phyloP scores from a whole-genome alignment of 1,284 basidiomycete genomes.

The Pseudozyma sp. region DNA sequence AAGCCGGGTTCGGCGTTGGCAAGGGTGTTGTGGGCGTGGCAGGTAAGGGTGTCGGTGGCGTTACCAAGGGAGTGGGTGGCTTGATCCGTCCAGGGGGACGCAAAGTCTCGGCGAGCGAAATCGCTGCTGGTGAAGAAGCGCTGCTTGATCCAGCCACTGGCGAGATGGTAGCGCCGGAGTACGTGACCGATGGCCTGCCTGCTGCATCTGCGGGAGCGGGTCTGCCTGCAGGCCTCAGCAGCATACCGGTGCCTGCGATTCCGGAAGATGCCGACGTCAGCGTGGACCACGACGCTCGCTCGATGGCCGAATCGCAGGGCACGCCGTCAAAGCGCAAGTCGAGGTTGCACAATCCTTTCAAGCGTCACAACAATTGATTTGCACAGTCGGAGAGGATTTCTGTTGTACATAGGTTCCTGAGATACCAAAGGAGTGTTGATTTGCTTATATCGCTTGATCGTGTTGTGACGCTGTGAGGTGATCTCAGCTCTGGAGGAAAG shows the following conservation, averaged over 20 bases:
- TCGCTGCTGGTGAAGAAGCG: conserved; percentile 18
- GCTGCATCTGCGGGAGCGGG: conserved; percentile 13
- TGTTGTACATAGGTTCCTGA: no score
- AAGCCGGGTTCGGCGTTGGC: conserved; percentile 74
- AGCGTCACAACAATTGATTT: conserved; percentile 42
- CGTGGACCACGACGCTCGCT: conserved; percentile 32
- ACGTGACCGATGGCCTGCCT: conserved; percentile 28
- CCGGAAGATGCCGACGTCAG: conserved; percentile 24
- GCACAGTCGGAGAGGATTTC: no score
- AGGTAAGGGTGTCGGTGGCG: conserved; percentile 62
- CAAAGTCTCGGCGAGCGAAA: conserved; percentile 20
- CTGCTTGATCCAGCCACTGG: conserved; percentile 32
- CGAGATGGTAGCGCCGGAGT: conserved; percentile 19
- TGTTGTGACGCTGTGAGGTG: no score
- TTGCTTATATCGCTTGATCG: no score
- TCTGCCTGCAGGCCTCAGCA: conserved; percentile 9
- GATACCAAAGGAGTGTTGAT: no score
- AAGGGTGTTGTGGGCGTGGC: conserved; percentile 69
- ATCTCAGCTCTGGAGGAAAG: no score
- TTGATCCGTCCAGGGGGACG: conserved; percentile 29
- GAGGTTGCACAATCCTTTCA: conserved; percentile 60
- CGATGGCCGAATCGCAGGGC: conserved; percentile 44
- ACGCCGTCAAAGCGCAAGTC: conserved; percentile 46
- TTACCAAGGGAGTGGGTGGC: conserved; percentile 68
- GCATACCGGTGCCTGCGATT: conserved; percentile 36